These are phyloP conservation scores for Rhodotorula sp. DNA, from an alignment of 1,284 basidiomycete species.

Conservation along the genomic window DNA sequence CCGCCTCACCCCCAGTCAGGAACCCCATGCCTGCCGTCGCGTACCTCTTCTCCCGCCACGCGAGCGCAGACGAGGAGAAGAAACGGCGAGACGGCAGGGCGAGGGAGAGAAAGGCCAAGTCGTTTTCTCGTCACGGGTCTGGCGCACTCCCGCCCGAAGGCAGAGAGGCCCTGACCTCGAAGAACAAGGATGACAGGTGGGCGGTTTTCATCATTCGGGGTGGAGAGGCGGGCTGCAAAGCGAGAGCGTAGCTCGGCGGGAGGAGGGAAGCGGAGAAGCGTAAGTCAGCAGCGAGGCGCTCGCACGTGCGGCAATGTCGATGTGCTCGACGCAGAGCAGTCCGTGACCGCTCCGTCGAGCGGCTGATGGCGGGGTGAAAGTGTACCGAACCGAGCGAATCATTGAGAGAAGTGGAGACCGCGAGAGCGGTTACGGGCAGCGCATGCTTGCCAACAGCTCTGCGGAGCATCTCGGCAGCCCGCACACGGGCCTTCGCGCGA, in stretches of 20 bases:
- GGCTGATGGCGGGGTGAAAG: too few relatives aligned
- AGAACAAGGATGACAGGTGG: constrained; percentile 44
- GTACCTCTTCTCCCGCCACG: neutral
- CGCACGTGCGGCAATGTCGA: too few relatives aligned
- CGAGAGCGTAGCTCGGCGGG: neutral
- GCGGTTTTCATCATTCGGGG: constrained; percentile 30
- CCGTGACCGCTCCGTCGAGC: too few relatives aligned
- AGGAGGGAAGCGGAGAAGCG: neutral
- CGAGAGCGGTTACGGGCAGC: neutral
- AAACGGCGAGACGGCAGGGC: neutral
- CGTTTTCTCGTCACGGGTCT: constrained; percentile 27
- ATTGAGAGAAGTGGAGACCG: neutral
- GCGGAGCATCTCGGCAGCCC: too few relatives aligned
- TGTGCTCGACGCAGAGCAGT: too few relatives aligned
- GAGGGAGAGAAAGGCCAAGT: constrained; percentile 1
- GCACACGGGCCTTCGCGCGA: too few relatives aligned
- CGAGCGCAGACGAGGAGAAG: too few relatives aligned
- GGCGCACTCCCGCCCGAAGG: constrained; percentile 2
- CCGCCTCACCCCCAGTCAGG: too few relatives aligned
- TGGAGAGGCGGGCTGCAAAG: neutral
- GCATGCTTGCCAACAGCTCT: too few relatives aligned
- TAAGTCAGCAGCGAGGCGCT: neutral
- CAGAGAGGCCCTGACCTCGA: constrained; percentile 27
- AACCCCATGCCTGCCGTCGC: too few relatives aligned
- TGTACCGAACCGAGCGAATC: too few relatives aligned